Percentiles rank a stretch among this genome's conserved stretches.
phyloP scores from a whole-genome alignment of 1,284 basidiomycete species.

The Porogramme epimiltina region DNA sequence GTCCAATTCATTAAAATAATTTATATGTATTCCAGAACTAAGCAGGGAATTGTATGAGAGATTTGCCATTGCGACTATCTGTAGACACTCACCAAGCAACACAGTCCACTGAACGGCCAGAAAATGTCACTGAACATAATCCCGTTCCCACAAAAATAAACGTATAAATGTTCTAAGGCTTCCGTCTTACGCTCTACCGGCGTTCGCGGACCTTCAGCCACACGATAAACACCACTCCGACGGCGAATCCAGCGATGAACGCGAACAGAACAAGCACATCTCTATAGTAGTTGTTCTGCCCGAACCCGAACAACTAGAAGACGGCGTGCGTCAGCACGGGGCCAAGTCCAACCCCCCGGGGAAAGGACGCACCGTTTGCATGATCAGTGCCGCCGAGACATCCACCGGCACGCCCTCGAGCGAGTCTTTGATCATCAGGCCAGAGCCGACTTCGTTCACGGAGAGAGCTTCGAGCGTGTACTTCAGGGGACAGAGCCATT shows the following conservation, averaged over 20 bases:
- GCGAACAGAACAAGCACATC: constrained; percentile 86
- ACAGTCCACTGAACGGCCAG: too few species aligned
- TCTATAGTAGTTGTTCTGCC: constrained; percentile 74
- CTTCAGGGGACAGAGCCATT: constrained; percentile 76
- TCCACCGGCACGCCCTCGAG: constrained; percentile 81
- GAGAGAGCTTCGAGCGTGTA: constrained; percentile 82
- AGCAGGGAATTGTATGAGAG: too few species aligned
- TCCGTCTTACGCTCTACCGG: constrained; percentile 42
- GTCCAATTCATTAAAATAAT: too few species aligned
- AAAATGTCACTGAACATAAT: too few species aligned
- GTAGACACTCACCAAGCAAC: too few species aligned
- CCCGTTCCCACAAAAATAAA: too few species aligned
- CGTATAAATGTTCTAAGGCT: too few species aligned
- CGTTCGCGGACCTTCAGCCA: constrained; percentile 77
- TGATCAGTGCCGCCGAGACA: constrained; percentile 79
- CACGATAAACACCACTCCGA: constrained; percentile 70
- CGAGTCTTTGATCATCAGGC: constrained; percentile 79
- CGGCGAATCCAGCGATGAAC: constrained; percentile 77
- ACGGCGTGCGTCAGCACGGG: constrained; percentile 5
- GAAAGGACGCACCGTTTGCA: constrained; percentile 65
- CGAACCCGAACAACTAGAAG: constrained; percentile 78
- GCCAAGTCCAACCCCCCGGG: not conserved
- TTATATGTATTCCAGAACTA: too few species aligned
- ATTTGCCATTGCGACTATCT: too few species aligned
- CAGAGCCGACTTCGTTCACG: constrained; percentile 87